Evolutionary conservation across 2,329 filamentous ascomycete species (phyloP).

Genomic region (Aspergillus fijiensis): DNA sequence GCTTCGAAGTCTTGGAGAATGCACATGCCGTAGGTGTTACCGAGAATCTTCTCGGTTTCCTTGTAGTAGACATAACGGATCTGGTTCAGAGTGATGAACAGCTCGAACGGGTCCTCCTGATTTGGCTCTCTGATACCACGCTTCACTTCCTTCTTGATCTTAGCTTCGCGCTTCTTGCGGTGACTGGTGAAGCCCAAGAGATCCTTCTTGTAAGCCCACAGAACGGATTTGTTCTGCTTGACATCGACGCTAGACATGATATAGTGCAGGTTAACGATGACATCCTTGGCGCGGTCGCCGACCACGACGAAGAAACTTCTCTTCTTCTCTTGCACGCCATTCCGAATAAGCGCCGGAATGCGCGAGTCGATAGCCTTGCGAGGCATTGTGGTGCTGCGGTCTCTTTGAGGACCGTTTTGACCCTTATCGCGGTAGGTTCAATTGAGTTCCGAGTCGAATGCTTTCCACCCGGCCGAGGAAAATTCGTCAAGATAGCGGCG

Average conservation of each 20-base stretch:
- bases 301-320: conserved; percentile 97
- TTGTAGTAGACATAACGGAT: conserved; percentile 99
- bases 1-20: conserved; percentile 98
- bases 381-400: conserved; percentile 33
- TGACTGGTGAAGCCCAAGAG: conserved; percentile 92
- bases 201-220: conserved; percentile 99
- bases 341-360: conserved; percentile 86
- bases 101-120: conserved; percentile 90
- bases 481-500: background rate
- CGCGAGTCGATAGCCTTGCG: conserved; percentile 72
- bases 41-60: conserved; percentile 97
- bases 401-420: background rate
- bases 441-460: background rate
- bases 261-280: conserved; percentile 91
- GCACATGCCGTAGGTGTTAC: conserved; percentile 98
- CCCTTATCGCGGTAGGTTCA: background rate
- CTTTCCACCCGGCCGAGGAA: conserved; percentile 1
- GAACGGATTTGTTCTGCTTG: conserved; percentile 91
- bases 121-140: conserved; percentile 90
- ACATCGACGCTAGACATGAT: conserved; percentile 88
- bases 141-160: conserved; percentile 98
- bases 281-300: conserved; percentile 90
- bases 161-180: conserved; percentile 95
- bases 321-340: conserved; percentile 92
- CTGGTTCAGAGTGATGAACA: conserved; percentile 93